Conservation (phyloP, 2,329 filamentous ascomycete genomes). For the Tolypocladium guangdongense region DNA sequence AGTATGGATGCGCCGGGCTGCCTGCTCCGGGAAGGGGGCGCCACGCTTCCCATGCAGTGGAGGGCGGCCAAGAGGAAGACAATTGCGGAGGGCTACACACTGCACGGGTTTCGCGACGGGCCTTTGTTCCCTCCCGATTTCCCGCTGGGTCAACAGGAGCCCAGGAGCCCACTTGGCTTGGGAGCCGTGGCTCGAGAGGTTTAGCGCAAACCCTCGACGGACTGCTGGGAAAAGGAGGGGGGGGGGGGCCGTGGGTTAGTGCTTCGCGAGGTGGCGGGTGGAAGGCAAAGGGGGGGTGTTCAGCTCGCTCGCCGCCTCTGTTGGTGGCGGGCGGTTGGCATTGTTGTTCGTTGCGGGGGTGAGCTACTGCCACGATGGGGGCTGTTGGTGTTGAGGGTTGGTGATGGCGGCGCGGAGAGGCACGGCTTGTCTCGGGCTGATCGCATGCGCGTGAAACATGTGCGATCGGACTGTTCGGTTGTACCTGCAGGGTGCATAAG, state of each 20-base stretch:
- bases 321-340: too few species aligned
- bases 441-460: too few species aligned
- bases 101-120: slow-evolving; percentile 5
- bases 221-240: background rate
- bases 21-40: background rate
- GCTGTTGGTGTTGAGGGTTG: background rate
- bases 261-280: background rate
- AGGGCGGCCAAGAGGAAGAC: background rate
- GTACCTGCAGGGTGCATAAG: background rate
- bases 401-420: background rate
- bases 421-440: too few species aligned
- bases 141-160: background rate
- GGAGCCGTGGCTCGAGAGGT: background rate
- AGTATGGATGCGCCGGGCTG: background rate
- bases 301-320: too few species aligned
- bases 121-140: slow-evolving; percentile 7
- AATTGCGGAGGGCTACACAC: too few species aligned
- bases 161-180: background rate
- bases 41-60: background rate
- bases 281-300: background rate
- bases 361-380: background rate
- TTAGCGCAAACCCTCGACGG: background rate
- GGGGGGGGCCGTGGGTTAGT: background rate
- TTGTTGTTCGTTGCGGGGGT: background rate
- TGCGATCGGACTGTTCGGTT: background rate